These are phyloP conservation scores for Bipolaris oryzae DNA, from an alignment of 2,329 filamentous ascomycete genomes.

Conservation along the genomic window DNA sequence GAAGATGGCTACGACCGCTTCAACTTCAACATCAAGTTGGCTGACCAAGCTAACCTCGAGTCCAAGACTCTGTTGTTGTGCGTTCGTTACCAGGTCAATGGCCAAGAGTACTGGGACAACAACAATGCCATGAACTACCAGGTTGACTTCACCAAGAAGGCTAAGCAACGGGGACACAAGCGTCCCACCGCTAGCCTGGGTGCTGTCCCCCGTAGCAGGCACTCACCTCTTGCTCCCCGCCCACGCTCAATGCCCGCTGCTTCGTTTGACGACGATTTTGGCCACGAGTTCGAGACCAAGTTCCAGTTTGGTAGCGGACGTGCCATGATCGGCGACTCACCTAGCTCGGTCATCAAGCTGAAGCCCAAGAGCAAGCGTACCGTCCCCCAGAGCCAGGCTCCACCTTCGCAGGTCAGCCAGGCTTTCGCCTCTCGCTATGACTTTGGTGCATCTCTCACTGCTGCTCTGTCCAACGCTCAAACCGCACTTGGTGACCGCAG, in stretches of 20 bases:
- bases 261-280: slow-evolving; percentile 73
- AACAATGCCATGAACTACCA: slow-evolving; percentile 88
- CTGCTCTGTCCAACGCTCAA: slow-evolving; percentile 78
- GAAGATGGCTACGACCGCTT: slow-evolving; percentile 82
- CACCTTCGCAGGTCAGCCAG: slow-evolving; percentile 62
- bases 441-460: slow-evolving; percentile 88
- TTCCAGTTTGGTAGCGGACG: slow-evolving; percentile 52
- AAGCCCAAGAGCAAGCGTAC: slow-evolving; percentile 69
- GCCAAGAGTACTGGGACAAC: slow-evolving; percentile 94
- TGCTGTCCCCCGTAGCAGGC: slow-evolving; percentile 57
- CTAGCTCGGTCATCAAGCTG: slow-evolving; percentile 66
- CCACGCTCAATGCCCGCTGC: slow-evolving; percentile 55
- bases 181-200: slow-evolving; percentile 57
- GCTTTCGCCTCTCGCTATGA: slow-evolving; percentile 94
- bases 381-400: slow-evolving; percentile 64
- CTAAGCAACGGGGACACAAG: slow-evolving; percentile 59
- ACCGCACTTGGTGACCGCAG: slow-evolving; percentile 65
- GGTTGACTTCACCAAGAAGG: slow-evolving; percentile 86
- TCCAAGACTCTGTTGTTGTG: slow-evolving; percentile 92
- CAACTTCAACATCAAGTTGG: slow-evolving; percentile 90
- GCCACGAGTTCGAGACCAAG: slow-evolving; percentile 59
- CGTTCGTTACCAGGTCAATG: slow-evolving; percentile 82
- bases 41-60: slow-evolving; percentile 89
- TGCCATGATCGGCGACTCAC: slow-evolving; percentile 63
- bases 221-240: slow-evolving; percentile 54